Conservation (phyloP, 495 filamentous ascomycete genomes). For the Letharia columbiana region DNA sequence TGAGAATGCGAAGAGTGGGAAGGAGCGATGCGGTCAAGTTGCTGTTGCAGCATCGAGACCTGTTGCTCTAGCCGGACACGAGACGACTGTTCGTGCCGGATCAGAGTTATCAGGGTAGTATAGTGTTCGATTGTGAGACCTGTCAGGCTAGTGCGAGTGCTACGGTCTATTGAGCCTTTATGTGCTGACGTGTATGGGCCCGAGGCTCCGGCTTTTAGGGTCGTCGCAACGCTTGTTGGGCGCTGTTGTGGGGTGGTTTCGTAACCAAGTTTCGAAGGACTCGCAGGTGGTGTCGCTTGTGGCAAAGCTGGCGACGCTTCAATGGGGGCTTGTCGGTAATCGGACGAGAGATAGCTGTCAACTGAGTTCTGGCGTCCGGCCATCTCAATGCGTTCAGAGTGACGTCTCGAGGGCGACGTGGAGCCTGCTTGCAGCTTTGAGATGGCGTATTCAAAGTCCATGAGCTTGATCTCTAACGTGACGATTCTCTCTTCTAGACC, state of each 20-base stretch:
- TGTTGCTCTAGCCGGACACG: slow-evolving; percentile 46
- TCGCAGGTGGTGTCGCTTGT: slow-evolving; percentile 15
- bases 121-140: slow-evolving; percentile 50
- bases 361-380: slow-evolving; percentile 8
- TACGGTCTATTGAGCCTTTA: slow-evolving; percentile 18
- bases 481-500: slow-evolving; percentile 45
- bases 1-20: slow-evolving; percentile 5
- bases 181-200: slow-evolving; percentile 2
- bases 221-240: slow-evolving; percentile 25
- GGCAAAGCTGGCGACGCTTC: slow-evolving; percentile 15
- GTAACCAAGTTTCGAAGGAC: slow-evolving; percentile 11
- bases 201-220: slow-evolving; percentile 19
- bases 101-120: slow-evolving; percentile 45
- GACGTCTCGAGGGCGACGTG: slow-evolving; percentile 8
- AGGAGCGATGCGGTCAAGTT: slow-evolving; percentile 37
- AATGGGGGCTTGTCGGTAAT: slow-evolving; percentile 10
- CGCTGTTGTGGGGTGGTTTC: slow-evolving; percentile 16
- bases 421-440: slow-evolving; percentile 40
- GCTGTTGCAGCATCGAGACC: slow-evolving; percentile 42
- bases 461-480: slow-evolving; percentile 47
- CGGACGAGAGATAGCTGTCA: slow-evolving; percentile 15
- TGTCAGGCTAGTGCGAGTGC: slow-evolving; percentile 18
- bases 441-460: slow-evolving; percentile 48
- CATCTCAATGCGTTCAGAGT: slow-evolving; percentile 9
- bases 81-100: slow-evolving; percentile 49